Evolutionary conservation across 371 early-diverging fungal species (phyloP).

Genomic region (Mucor sp.): DNA sequence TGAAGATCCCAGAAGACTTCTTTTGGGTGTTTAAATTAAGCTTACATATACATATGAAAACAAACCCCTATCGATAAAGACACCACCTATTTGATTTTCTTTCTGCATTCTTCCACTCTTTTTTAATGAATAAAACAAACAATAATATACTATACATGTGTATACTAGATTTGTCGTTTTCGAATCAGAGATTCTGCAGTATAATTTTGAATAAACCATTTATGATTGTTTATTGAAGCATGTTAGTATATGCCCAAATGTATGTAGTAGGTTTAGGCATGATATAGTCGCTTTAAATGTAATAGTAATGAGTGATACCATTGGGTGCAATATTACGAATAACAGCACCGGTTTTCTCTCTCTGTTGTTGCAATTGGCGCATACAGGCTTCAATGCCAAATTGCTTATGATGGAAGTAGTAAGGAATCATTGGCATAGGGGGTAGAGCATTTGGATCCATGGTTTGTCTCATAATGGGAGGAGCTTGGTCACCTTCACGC

Average conservation of each 20-base stretch:
- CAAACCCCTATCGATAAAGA: not conserved
- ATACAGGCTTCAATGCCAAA: constrained; percentile 31
- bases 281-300: too few relatives aligned
- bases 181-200: too few relatives aligned
- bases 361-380: constrained; percentile 13
- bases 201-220: too few relatives aligned
- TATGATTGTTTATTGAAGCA: too few relatives aligned
- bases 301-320: not conserved
- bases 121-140: constrained; percentile 1
- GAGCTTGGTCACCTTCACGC: not conserved
- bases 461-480: not conserved
- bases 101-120: constrained; percentile 1
- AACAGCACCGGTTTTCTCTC: not conserved
- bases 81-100: constrained; percentile 1
- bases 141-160: not conserved
- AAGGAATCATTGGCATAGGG: constrained; percentile 20
- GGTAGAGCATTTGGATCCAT: not conserved
- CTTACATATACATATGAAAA: not conserved
- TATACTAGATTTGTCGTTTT: not conserved
- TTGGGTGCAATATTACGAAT: not conserved
- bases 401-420: constrained; percentile 22
- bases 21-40: constrained; percentile 73
- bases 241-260: too few relatives aligned
- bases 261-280: too few relatives aligned
- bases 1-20: constrained; percentile 93